Evolutionary conservation across 768 basidiomycete genomes (phyloP), one percentile per base, ranked within the genome.

Genomic region (Jaapia argillacea): DNA sequence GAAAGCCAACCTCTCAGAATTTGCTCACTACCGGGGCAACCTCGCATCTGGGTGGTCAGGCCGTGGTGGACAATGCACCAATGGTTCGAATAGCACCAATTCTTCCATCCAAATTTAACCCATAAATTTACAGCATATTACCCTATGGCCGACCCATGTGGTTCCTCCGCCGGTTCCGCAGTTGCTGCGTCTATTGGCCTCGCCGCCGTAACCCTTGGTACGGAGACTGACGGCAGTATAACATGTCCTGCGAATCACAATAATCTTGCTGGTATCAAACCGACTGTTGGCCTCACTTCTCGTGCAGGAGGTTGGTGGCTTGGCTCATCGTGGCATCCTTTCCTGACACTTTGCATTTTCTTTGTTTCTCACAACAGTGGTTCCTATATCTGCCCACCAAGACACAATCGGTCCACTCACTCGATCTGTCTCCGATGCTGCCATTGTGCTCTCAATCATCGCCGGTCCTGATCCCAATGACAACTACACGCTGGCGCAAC

Each of bases 101-200:
- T n/a, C n/a, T n/a, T n/a, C n/a, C n/a, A n/a, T n/a, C n/a, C n/a
- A n/a, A n/a, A n/a, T n/a, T n/a, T n/a, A n/a, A n/a, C n/a, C n/a
- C n/a, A n/a, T n/a, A n/a, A n/a, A n/a, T n/a, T n/a, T n/a, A n/a
- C n/a, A 44, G 68, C 74, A 6, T 77, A 73, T 51, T 75, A 63
- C 44, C 69, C 71, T 0, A 64, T 65, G 12, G 70, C 64, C 3
- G 71, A 77, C 48, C 74, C 77, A 2, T 75, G 71, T 46, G 76
- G 77, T 1, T 77, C 74, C 2, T 77, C 75, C 0, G 70, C 75
- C 5, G 79, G 79, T 2, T 75, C 75, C n/a, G 79, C 67, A 2
- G 63, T 77, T 23, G 64, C 71, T 21, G 60, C 71, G 1, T 71
- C 72, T 2, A 75, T 75, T 40, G 75, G 75, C 12, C 59, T 77